A percentile compares a stretch with the other conserved stretches of the same genome.
These are phyloP conservation scores for Lepidopterella palustris DNA, from an alignment of 495 filamentous ascomycete species.

Conservation along the genomic window DNA sequence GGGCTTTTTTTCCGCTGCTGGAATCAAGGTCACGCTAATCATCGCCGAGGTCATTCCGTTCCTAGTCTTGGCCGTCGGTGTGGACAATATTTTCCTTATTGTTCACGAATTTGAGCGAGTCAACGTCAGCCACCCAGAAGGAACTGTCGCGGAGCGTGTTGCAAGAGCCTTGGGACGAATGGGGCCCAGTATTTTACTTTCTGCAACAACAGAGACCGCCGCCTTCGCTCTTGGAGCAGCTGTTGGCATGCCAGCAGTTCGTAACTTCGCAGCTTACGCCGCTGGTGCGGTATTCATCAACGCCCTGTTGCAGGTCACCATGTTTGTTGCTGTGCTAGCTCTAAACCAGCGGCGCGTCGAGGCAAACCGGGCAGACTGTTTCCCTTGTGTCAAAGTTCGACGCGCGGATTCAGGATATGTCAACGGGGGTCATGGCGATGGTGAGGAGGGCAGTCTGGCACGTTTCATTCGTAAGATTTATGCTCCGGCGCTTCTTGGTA, in stretches of 20 bases:
- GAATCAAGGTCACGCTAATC: constrained; percentile 89
- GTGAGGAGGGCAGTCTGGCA: constrained; percentile 76
- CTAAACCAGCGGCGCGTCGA: constrained; percentile 87
- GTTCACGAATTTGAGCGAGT: constrained; percentile 97
- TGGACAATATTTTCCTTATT: constrained; percentile 98
- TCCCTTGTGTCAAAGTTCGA: constrained; percentile 77
- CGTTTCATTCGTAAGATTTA: constrained; percentile 83
- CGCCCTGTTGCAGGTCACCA: constrained; percentile 86
- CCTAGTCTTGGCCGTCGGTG: constrained; percentile 88
- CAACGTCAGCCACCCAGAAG: constrained; percentile 81
- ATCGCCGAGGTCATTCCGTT: constrained; percentile 99
- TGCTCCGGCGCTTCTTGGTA: constrained; percentile 72
- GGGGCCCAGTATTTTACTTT: constrained; percentile 94
- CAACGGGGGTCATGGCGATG: constrained; percentile 54
- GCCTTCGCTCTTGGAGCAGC: constrained; percentile 89
- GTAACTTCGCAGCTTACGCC: constrained; percentile 94
- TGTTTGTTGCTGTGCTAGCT: constrained; percentile 87
- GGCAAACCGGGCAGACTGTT: constrained; percentile 79
- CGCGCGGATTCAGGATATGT: constrained; percentile 50
- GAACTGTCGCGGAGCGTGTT: constrained; percentile 75
- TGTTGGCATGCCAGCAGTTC: constrained; percentile 94
- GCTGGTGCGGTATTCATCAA: constrained; percentile 97
- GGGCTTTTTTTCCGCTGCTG: constrained; percentile 81
- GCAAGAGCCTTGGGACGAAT: constrained; percentile 84
- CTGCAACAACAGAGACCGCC: constrained; percentile 84